A percentile compares a stretch with the other conserved stretches of the same genome.
Conservation (phyloP, 1,284 basidiomycete species). For the Sporisorium sorghi region DNA sequence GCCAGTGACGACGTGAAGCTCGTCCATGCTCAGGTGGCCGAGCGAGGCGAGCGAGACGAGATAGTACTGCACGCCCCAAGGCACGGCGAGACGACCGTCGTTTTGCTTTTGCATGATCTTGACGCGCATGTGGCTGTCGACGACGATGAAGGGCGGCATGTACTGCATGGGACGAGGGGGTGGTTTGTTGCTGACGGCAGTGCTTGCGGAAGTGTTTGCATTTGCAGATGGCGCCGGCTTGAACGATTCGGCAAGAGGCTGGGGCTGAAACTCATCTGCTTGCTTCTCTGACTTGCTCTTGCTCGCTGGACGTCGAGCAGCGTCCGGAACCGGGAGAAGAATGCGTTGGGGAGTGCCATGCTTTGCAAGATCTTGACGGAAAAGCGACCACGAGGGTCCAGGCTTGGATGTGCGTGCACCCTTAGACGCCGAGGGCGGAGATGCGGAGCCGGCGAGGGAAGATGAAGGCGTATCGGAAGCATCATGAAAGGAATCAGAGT, state of each 20-base stretch:
- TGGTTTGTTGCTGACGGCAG: not conserved
- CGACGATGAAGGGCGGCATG: conserved; percentile 19
- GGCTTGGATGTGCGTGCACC: not conserved
- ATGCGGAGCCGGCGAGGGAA: conserved; percentile 1
- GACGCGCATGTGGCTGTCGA: conserved; percentile 13
- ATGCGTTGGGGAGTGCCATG: conserved; percentile 3
- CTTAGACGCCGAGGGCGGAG: too few species aligned
- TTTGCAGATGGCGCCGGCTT: not conserved
- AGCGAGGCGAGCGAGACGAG: conserved; percentile 32
- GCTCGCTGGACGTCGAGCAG: not conserved
- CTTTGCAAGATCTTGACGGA: not conserved
- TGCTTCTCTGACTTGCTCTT: not conserved
- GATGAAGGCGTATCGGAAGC: conserved; percentile 16
- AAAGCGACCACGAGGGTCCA: conserved; percentile 11
- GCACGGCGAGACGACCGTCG: conserved; percentile 21
- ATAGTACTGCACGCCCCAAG: conserved; percentile 37
- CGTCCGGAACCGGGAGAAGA: conserved; percentile 13
- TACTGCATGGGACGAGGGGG: not conserved
- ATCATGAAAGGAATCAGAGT: conserved; percentile 16
- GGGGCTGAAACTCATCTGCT: not conserved
- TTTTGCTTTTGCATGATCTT: conserved; percentile 19
- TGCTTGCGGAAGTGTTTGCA: not conserved
- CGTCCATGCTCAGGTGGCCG: conserved; percentile 16
- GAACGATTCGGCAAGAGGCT: not conserved
- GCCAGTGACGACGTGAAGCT: conserved; percentile 19